Percentiles rank a stretch among this genome's conserved stretches.
Evolutionary conservation across 148 eudicot genomes (phyloP).

Genomic region (Agrostemma githago): DNA sequence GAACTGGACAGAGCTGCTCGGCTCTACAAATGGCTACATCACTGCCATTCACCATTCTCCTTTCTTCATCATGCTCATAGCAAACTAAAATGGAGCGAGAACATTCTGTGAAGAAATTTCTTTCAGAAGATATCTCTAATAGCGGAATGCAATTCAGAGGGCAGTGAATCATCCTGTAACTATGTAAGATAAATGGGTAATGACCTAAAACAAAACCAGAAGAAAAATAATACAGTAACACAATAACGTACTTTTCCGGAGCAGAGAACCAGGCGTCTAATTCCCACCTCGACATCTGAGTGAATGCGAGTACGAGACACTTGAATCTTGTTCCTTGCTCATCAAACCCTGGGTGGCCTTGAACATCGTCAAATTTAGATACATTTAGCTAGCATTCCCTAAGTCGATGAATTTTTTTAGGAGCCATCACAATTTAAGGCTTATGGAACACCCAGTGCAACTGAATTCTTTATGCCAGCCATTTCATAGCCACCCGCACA

Average conservation of each 20-base stretch:
- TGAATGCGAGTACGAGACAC: too few species aligned
- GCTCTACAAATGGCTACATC: constrained; percentile 90
- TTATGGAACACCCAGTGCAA: constrained; percentile 90
- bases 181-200: neutral
- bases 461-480: constrained; percentile 27
- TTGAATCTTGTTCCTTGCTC: constrained; percentile 92
- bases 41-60: constrained; percentile 48
- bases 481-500: too few species aligned
- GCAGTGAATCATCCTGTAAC: too few species aligned
- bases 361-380: constrained; percentile 89
- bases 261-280: constrained; percentile 12
- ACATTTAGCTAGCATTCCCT: constrained; percentile 88
- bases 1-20: constrained; percentile 96
- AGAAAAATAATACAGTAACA: constrained; percentile 9
- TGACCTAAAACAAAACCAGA: neutral
- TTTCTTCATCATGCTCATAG: constrained; percentile 81
- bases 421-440: constrained; percentile 88
- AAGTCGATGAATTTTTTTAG: constrained; percentile 94
- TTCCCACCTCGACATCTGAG: too few species aligned
- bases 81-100: neutral
- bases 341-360: constrained; percentile 94
- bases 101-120: neutral
- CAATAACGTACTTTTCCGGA: constrained; percentile 71
- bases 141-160: too few species aligned
- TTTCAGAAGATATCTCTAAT: neutral